Conservation (phyloP, 169 alveolate genomes). For the Eimeria sp. region DNA sequence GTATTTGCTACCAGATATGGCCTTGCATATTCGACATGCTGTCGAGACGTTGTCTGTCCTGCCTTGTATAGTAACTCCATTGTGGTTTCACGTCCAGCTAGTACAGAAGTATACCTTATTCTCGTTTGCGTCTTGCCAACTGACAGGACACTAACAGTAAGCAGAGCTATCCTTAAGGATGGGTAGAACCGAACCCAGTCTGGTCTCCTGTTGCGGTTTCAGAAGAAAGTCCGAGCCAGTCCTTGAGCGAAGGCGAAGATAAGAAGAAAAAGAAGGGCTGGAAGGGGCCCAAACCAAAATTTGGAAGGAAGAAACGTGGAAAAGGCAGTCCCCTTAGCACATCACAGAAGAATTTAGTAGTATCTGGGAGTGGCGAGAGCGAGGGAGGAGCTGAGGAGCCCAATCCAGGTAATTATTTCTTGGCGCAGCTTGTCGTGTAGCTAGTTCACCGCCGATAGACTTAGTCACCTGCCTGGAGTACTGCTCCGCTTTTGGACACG, state of each 20-base stretch:
- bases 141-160: not conserved
- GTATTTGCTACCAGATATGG: slow-evolving; percentile 14
- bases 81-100: not conserved
- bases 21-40: not conserved
- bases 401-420: not conserved
- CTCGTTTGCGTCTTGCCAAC: not conserved
- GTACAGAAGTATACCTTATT: too few species aligned
- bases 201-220: not conserved
- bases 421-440: not conserved
- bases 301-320: not conserved
- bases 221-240: not conserved
- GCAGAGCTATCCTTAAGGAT: too few species aligned
- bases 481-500: not conserved
- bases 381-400: not conserved
- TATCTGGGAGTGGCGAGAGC: not conserved
- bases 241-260: not conserved
- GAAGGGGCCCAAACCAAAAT: too few species aligned
- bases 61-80: not conserved
- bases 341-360: not conserved
- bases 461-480: not conserved
- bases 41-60: not conserved
- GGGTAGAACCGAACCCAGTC: not conserved
- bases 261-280: not conserved
- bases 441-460: not conserved
- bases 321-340: not conserved